A percentile compares a stretch with the other conserved stretches of the same genome.
Conservation (phyloP, 805 yeast species). For the Torulaspora quercuum region DNA sequence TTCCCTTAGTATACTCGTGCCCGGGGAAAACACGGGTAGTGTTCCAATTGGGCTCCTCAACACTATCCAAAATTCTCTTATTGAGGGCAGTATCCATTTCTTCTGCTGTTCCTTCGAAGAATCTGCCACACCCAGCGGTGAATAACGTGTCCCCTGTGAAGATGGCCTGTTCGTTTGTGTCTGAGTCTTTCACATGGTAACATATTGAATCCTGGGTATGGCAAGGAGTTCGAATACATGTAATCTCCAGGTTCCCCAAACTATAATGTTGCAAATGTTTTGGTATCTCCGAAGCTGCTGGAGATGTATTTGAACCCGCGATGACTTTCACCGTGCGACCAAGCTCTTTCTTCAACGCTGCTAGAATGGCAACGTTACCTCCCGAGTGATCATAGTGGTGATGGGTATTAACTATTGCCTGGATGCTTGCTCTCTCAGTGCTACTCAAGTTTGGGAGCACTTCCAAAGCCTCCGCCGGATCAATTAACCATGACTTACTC, state of each 20-base stretch:
- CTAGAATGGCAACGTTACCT: constrained; percentile 53
- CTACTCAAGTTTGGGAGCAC: constrained; percentile 46
- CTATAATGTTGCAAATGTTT: constrained; percentile 57
- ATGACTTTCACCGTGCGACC: constrained; percentile 58
- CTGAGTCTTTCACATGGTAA: constrained; percentile 62
- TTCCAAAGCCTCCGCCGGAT: constrained; percentile 87
- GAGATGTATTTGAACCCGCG: constrained; percentile 58
- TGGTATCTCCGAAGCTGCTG: constrained; percentile 68
- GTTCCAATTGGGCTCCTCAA: constrained; percentile 34
- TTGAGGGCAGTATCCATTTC: constrained; percentile 77
- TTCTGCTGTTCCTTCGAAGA: constrained; percentile 83
- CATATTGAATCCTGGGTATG: constrained; percentile 97
- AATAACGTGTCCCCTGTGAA: constrained; percentile 96
- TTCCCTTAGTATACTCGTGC: constrained; percentile 88
- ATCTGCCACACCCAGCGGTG: constrained; percentile 93
- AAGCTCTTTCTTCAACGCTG: constrained; percentile 27
- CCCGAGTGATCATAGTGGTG: constrained; percentile 96
- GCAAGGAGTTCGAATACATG: constrained; percentile 93
- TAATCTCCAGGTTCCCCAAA: constrained; percentile 50
- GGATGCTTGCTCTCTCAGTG: constrained; percentile 46
- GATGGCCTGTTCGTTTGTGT: constrained; percentile 66
- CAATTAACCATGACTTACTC: constrained; percentile 74
- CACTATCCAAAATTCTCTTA: constrained; percentile 58
- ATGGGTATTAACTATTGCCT: constrained; percentile 88
- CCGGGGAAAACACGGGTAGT: constrained; percentile 80